Evolutionary conservation across 139 green algal genomes (phyloP).

Genomic region (Chlorella sorokiniana): DNA sequence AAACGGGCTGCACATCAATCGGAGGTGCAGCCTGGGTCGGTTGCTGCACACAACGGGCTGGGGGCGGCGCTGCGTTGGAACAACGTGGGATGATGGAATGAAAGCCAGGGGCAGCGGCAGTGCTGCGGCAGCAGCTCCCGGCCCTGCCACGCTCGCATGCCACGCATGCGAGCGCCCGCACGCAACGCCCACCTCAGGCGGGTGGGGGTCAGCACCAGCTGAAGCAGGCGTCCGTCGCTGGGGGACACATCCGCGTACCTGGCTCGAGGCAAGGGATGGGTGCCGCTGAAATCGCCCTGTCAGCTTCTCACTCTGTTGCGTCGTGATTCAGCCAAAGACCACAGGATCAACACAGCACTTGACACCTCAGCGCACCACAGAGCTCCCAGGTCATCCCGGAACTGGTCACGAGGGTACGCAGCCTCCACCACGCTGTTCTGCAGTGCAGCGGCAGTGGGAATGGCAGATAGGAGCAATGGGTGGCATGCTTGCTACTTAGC

Average conservation of each 20-base stretch:
- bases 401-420: background rate
- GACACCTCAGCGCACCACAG: too few relatives aligned
- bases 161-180: background rate
- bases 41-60: too few relatives aligned
- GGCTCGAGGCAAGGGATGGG: background rate
- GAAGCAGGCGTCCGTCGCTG: background rate
- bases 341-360: too few relatives aligned
- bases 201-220: constrained; percentile 29
- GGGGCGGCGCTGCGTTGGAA: too few relatives aligned
- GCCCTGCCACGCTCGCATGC: background rate
- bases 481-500: too few relatives aligned
- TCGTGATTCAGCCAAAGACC: too few relatives aligned
- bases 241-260: constrained; percentile 29
- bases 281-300: background rate
- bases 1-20: background rate
- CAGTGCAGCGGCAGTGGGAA: background rate
- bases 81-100: too few relatives aligned
- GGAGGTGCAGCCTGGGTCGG: background rate
- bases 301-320: too few relatives aligned
- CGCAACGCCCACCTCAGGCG: constrained; percentile 20
- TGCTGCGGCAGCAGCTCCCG: background rate
- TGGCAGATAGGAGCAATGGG: background rate
- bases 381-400: constrained; percentile 22
- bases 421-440: constrained; percentile 24
- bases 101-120: too few relatives aligned